These are phyloP conservation scores for Papilionanthe hybrid DNA, from an alignment of 116 monocot species.

Conservation along the genomic window DNA sequence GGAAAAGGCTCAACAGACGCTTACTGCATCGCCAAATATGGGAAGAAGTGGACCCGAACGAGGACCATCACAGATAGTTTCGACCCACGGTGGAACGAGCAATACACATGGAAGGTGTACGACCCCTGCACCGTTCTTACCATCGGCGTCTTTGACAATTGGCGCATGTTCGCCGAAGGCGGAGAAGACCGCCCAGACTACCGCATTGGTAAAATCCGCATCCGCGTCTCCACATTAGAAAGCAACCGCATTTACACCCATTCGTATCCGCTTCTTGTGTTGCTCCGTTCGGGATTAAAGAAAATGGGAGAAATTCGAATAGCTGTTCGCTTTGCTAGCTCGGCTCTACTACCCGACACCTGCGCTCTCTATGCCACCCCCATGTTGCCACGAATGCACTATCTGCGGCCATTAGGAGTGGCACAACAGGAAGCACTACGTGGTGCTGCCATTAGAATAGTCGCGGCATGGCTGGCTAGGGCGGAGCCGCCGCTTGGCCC, in stretches of 20 bases:
- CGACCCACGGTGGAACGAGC: conserved; percentile 97
- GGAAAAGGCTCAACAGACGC: conserved; percentile 91
- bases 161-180: conserved; percentile 72
- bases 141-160: conserved; percentile 91
- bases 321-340: conserved; percentile 67
- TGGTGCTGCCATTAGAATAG: conserved; percentile 61
- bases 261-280: conserved; percentile 71
- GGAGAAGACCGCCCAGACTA: conserved; percentile 61
- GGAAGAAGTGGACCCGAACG: conserved; percentile 93
- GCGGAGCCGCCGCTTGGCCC: conserved; percentile 82
- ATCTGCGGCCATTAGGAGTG: conserved; percentile 82
- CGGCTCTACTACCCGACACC: conserved; percentile 71
- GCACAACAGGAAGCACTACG: conserved; percentile 86
- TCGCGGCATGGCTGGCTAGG: conserved; percentile 60
- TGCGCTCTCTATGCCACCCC: conserved; percentile 65
- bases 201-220: conserved; percentile 85
- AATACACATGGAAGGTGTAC: conserved; percentile 96
- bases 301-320: conserved; percentile 96
- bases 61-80: conserved; percentile 83
- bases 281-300: conserved; percentile 71
- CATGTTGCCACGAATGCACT: conserved; percentile 85
- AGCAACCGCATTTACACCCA: conserved; percentile 78
- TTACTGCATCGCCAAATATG: conserved; percentile 94
- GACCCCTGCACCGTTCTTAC: conserved; percentile 98
- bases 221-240: conserved; percentile 85